phyloP scores from a whole-genome alignment of 768 basidiomycete genomes.

The Daedalea quercina region DNA sequence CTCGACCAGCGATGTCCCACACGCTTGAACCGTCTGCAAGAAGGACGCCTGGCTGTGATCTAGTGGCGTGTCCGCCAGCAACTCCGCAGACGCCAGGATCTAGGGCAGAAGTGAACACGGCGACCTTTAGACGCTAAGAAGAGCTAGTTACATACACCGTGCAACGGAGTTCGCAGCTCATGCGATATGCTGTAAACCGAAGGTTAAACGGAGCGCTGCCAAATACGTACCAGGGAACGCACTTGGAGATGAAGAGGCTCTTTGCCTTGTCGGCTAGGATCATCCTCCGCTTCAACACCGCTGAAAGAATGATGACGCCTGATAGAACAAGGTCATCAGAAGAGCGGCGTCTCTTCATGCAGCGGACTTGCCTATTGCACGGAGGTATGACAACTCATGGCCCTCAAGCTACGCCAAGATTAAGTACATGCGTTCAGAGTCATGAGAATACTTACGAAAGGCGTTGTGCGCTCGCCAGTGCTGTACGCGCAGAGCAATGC shows the following conservation, averaged over 20 bases:
- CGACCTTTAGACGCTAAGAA: not conserved
- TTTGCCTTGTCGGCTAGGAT: conserved; percentile 93
- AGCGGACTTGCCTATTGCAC: conserved; percentile 64
- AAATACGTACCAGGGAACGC: conserved; percentile 14
- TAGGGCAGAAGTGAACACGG: conserved; percentile 18
- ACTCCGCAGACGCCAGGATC: conserved; percentile 89
- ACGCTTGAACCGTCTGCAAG: conserved; percentile 89
- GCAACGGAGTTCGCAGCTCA: conserved; percentile 85
- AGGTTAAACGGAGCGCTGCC: not conserved
- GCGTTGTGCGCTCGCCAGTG: conserved; percentile 69
- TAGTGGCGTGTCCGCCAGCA: conserved; percentile 80
- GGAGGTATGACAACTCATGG: conserved; percentile 84
- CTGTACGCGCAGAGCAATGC: conserved; percentile 90
- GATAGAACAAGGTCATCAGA: conserved; percentile 1
- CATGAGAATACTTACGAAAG: conserved; percentile 50
- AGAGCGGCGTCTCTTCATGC: not conserved
- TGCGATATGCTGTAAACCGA: conserved; percentile 68
- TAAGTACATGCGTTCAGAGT: not conserved
- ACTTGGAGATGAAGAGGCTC: conserved; percentile 90
- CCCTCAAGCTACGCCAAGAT: conserved; percentile 58
- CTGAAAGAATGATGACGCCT: conserved; percentile 90
- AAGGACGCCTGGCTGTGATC: conserved; percentile 80
- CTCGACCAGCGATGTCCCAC: conserved; percentile 92
- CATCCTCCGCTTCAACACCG: conserved; percentile 89
- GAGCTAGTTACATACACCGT: conserved; percentile 52